Conservation (phyloP, 148 eudicot species). For the Arctostaphylos glauca region DNA sequence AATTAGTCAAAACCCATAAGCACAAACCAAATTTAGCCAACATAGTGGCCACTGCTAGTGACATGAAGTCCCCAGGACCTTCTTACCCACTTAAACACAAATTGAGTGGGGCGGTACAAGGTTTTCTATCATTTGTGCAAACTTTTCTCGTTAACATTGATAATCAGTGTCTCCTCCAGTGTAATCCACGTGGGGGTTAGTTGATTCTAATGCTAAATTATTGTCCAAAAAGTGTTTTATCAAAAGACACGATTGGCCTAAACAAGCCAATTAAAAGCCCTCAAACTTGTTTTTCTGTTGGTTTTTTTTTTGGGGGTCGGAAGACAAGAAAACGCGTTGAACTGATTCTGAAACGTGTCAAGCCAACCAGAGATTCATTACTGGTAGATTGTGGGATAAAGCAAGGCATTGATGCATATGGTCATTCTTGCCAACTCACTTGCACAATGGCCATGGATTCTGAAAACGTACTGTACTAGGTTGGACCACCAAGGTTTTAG, state of each 20-base stretch:
- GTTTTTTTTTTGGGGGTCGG: neutral
- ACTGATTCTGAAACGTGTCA: neutral
- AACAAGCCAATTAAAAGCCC: neutral
- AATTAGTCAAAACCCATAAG: neutral
- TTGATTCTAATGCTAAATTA: neutral
- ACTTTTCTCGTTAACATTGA: too few relatives aligned
- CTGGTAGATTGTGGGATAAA: neutral
- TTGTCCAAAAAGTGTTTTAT: neutral
- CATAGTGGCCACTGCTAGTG: neutral
- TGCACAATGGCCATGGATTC: too few relatives aligned
- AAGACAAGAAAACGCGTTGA: neutral
- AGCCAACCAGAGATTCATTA: neutral
- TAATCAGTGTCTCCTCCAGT: neutral
- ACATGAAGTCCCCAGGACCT: neutral
- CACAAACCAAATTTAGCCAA: neutral
- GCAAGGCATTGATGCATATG: too few relatives aligned
- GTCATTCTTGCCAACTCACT: neutral
- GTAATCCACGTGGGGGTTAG: neutral
- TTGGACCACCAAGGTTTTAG: too few relatives aligned
- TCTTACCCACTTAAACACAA: neutral
- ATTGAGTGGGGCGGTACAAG: slow-evolving; percentile 13
- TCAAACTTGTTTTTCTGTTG: neutral
- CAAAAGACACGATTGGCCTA: neutral
- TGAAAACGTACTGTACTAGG: too few relatives aligned
- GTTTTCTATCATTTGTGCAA: neutral